These are phyloP conservation scores for Lanmaoa rubissima DNA, from an alignment of 768 basidiomycete species.

Conservation along the genomic window DNA sequence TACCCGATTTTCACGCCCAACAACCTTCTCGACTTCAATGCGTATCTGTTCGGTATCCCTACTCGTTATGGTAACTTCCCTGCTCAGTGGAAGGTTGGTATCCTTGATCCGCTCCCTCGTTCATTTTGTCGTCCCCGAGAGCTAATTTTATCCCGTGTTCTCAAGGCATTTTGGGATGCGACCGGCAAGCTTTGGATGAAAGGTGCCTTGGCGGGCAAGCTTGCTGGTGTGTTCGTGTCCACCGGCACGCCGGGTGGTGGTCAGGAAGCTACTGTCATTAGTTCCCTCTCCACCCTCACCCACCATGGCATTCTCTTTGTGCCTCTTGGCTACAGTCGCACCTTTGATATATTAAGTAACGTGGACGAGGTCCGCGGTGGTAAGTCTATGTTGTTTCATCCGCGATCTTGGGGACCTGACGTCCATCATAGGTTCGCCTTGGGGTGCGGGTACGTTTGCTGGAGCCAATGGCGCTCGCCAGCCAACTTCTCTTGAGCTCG, in stretches of 20 bases:
- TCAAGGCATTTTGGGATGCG: constrained; percentile 69
- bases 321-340: constrained; percentile 65
- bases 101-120: constrained; percentile 1
- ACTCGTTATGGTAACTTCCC: constrained; percentile 82
- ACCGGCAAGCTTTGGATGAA: constrained; percentile 65
- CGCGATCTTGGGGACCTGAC: neutral
- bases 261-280: constrained; percentile 63
- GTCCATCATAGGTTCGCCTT: constrained; percentile 57
- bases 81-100: constrained; percentile 70
- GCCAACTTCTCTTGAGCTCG: constrained; percentile 49
- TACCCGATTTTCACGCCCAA: constrained; percentile 66
- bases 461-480: constrained; percentile 44
- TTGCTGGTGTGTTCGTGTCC: constrained; percentile 70
- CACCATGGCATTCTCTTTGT: constrained; percentile 77
- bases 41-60: constrained; percentile 72
- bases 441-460: constrained; percentile 71
- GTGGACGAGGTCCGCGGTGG: constrained; percentile 56
- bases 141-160: constrained; percentile 3
- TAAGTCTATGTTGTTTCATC: constrained; percentile 27
- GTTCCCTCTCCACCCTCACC: constrained; percentile 52
- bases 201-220: constrained; percentile 70
- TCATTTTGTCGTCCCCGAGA: neutral
- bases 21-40: constrained; percentile 61
- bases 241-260: constrained; percentile 76
- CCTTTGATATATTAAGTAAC: constrained; percentile 43